These are phyloP conservation scores for Silene conica DNA, from an alignment of 148 eudicot species.

Conservation along the genomic window DNA sequence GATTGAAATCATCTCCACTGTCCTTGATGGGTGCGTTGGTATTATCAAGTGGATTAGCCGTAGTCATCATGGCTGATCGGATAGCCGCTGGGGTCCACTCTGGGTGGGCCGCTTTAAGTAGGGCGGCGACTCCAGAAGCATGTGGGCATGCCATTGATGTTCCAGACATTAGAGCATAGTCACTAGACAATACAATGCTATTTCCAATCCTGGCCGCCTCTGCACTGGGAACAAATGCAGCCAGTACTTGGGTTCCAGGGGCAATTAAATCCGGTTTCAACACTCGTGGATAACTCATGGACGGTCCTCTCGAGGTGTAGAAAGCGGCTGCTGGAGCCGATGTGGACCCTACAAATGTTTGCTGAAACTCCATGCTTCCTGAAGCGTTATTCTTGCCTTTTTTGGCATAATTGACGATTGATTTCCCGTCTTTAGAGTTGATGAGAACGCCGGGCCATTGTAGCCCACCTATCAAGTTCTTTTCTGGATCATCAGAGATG, in stretches of 20 bases:
- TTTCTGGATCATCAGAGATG: slow-evolving; percentile 20
- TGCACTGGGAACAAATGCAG: slow-evolving; percentile 28
- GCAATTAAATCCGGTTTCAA: slow-evolving; percentile 40
- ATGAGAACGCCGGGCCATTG: slow-evolving; percentile 31
- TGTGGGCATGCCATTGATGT: slow-evolving; percentile 48
- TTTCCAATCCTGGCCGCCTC: slow-evolving; percentile 28
- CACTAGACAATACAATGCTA: slow-evolving; percentile 26
- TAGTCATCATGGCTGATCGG: slow-evolving; percentile 42
- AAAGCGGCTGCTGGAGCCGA: slow-evolving; percentile 29
- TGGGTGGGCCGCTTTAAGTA: slow-evolving; percentile 34
- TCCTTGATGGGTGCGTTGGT: slow-evolving; percentile 25
- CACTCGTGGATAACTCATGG: slow-evolving; percentile 21
- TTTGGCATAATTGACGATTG: slow-evolving; percentile 21
- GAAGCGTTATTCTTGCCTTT: background rate
- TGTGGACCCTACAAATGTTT: slow-evolving; percentile 30
- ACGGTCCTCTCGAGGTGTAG: slow-evolving; percentile 38
- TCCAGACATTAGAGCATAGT: slow-evolving; percentile 28
- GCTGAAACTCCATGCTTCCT: slow-evolving; percentile 31
- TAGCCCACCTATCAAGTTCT: slow-evolving; percentile 14
- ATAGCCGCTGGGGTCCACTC: slow-evolving; percentile 37
- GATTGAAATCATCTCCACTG: background rate
- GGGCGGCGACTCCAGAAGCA: slow-evolving; percentile 36
- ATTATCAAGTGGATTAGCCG: slow-evolving; percentile 35
- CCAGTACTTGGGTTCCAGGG: slow-evolving; percentile 32
- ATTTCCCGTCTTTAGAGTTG: slow-evolving; percentile 18